Evolutionary conservation across 352 stramenopile species (phyloP), one percentile per base, ranked within the genome.

Genomic region (Pythium chondricola): DNA sequence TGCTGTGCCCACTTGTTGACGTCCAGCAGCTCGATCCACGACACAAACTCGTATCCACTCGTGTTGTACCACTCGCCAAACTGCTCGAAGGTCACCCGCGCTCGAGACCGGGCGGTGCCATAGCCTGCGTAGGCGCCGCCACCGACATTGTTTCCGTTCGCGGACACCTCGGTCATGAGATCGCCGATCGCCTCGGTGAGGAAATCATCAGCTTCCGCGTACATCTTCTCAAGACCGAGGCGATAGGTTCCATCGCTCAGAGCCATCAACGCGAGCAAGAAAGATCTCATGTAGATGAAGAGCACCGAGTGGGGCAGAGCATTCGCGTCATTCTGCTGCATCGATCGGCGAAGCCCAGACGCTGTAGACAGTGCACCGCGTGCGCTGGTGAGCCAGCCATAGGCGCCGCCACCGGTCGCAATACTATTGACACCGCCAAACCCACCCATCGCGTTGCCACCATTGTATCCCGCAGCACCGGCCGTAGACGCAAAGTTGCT

Each of bases 1-100:
- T 93, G 73, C 18, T 90, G 71, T 38, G 90, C 73, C 82, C 82
- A 93, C 52, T 93, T 93, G 8, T 51, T 58, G 3, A 90, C 77
- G 35, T 95, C 83, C 18, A 95, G 58, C 2, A 95, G 63, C 35
- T 93, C 81, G 11, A 95, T 74, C 83, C 83, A 95, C 5, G 81
- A 92, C 20, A 95, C 83, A 10, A 88, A 65, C 38, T 90, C 61
- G 48, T 85, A 88, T 2, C 83, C 83, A 7, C 81, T 72, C 4
- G 71, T 80, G 50, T 95, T 95, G 53, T 95, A 95, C 83, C 83
- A 95, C 39, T 93, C 85, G 17, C 85, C 85, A 67, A 96, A 93
- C 53, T 93, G 82, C 43, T 95, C 77, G 50, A 96, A 96, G 4
- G 87, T 95, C 16, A 96, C 74, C 38, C 83, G 66, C 11, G 71